Base-by-base conservation (phyloP, 768 basidiomycete species). In the Porphyrellus cyaneotinctus region DNA sequence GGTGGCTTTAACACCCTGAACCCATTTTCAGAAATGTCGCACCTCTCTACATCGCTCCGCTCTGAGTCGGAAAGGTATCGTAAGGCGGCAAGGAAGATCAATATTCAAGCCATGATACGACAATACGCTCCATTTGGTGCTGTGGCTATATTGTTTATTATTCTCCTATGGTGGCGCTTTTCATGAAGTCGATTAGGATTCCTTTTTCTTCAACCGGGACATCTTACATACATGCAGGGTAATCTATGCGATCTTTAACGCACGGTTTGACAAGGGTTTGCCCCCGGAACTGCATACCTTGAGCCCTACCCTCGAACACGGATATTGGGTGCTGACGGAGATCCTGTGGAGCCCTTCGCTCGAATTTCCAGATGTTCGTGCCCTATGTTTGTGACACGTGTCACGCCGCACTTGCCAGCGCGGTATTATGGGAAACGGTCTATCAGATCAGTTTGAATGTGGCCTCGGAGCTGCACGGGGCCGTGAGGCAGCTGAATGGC, bases 1-100 rank as follows among this genome's bases (percentile, higher is more conserved):
- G n/a, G 6, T 26, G 22, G 31, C 17, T 37, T 30, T 61, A 22
- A 54, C 54, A 30, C 18, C 7, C 17, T 49, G 20, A 33, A 18
- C 26, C 45, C 23, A 35, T 43, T 32, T 53, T 13, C 61, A 95
- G 94, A 88, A 66, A 99, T 99, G 97, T 97, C 94, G 20, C 91
- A 95, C 67, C 76, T 99, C 49, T 97, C 95, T 22, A 91, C 88
- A 3, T 95, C 93, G 8, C 78, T 99, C 33, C 85, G 93, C 43
- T 88, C 95, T 43, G 97, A 99, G 72, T 97, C 94, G 17, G 91
- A 97, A 74, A 98, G 91, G 74, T 99, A 98, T 71, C 85, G 95
- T 45, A 95, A 90, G 72, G 92, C 93, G 24, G 93, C 97, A 23
- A 78, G 90, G 60, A 93, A 97, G 63, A 89, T 99, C 72, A 98